These are phyloP conservation scores for Eucalyptus erythrocorys DNA, from an alignment of 345 rosid species.

Conservation along the genomic window DNA sequence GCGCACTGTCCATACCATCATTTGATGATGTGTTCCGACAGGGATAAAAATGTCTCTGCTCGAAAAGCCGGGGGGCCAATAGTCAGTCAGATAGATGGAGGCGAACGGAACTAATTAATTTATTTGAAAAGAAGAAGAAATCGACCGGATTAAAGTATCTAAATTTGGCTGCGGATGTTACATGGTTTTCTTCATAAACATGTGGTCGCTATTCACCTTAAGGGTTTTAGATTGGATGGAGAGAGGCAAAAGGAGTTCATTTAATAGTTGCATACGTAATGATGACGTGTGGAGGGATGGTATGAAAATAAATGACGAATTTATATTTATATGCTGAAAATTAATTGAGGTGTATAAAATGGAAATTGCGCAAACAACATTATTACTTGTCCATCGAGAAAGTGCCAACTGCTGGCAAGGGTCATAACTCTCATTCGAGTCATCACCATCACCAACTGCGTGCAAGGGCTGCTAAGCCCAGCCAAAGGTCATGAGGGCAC, in stretches of 20 bases:
- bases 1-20: not conserved
- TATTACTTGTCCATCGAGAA: not conserved
- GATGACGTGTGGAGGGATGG: not conserved
- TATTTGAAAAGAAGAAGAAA: not conserved
- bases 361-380: not conserved
- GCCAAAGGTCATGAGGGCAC: no score
- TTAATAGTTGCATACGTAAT: not conserved
- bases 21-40: not conserved
- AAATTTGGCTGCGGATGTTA: not conserved
- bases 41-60: not conserved
- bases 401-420: not conserved
- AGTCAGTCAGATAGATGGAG: not conserved
- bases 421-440: not conserved
- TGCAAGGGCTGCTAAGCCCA: not conserved
- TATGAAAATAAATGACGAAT: not conserved
- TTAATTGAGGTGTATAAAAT: not conserved
- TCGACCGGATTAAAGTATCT: not conserved
- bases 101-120: not conserved
- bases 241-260: not conserved
- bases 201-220: not conserved
- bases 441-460: not conserved
- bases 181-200: not conserved
- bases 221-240: not conserved
- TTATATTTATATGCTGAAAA: not conserved
- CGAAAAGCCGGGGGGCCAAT: not conserved